A percentile compares a stretch with the other conserved stretches of the same genome.
Evolutionary conservation across 2,329 filamentous ascomycete genomes (phyloP).

Genomic region (Trichoderma citrinoviride): DNA sequence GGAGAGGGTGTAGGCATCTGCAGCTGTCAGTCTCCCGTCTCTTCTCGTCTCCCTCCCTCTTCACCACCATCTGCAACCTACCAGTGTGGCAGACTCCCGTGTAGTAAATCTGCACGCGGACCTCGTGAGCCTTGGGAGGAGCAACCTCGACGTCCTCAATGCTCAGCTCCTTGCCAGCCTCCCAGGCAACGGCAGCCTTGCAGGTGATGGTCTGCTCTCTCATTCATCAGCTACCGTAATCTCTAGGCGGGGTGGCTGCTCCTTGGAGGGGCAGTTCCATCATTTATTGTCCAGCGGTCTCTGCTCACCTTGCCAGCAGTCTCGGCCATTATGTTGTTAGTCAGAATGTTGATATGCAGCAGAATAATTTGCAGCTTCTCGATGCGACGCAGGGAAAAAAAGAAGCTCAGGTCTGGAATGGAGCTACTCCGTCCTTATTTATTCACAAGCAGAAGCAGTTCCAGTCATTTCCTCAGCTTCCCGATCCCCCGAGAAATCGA

Average conservation of each 20-base stretch:
- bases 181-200: slow-evolving; percentile 98
- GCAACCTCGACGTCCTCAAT: slow-evolving; percentile 92
- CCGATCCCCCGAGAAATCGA: slow-evolving; percentile 4
- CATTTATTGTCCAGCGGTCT: background rate
- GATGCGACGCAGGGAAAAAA: background rate
- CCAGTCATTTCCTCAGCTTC: background rate
- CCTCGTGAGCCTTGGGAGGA: slow-evolving; percentile 86
- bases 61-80: slow-evolving; percentile 37
- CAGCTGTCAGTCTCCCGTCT: slow-evolving; percentile 10
- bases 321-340: slow-evolving; percentile 43
- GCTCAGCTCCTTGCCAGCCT: slow-evolving; percentile 82
- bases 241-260: slow-evolving; percentile 27
- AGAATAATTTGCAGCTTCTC: background rate
- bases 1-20: slow-evolving; percentile 89
- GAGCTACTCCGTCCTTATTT: slow-evolving; percentile 8
- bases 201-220: slow-evolving; percentile 77
- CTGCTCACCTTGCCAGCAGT: slow-evolving; percentile 51
- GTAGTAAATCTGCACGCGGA: slow-evolving; percentile 95
- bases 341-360: background rate
- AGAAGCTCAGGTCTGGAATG: background rate
- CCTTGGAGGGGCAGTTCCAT: slow-evolving; percentile 26
- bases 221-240: slow-evolving; percentile 1
- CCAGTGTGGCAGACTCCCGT: slow-evolving; percentile 98
- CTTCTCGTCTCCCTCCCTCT: background rate
- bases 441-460: background rate